Evolutionary conservation across 176 grass and related monocot species (phyloP).

Genomic region (Oryza punctata): DNA sequence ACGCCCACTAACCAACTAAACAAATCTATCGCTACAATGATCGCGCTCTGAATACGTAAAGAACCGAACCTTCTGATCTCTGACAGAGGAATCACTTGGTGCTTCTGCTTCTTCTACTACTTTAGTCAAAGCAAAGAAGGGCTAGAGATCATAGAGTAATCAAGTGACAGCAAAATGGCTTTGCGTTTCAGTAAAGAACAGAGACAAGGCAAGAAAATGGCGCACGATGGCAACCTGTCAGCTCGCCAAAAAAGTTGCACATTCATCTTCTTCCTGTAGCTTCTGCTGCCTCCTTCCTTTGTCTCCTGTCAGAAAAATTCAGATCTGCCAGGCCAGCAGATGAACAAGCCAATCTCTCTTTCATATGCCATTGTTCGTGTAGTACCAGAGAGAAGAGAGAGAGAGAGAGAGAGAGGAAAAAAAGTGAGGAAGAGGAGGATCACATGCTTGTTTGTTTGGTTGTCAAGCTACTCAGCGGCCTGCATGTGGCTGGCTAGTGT

Average conservation of each 20-base stretch:
- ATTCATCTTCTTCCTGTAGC: neutral
- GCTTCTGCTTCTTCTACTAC: neutral
- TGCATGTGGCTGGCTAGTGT: neutral
- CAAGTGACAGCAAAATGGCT: neutral
- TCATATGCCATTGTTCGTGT: too few species aligned
- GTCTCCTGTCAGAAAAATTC: neutral
- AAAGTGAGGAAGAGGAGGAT: neutral
- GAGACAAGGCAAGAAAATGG: neutral
- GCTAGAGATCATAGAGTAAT: neutral
- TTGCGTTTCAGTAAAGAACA: neutral
- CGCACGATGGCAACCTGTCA: neutral
- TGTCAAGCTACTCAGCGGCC: neutral
- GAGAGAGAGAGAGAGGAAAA: too few species aligned
- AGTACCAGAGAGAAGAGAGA: too few species aligned
- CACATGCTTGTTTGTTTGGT: neutral
- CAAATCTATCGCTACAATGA: neutral
- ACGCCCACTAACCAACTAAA: neutral
- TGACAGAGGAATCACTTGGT: constrained; percentile 1
- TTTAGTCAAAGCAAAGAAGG: neutral
- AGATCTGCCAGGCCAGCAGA: neutral
- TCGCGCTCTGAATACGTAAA: neutral
- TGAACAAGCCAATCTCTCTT: neutral
- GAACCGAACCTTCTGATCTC: constrained; percentile 19
- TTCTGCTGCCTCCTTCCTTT: neutral
- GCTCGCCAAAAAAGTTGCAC: neutral